Conservation (phyloP, 352 stramenopile species). For the Phytophthora vignae region DNA sequence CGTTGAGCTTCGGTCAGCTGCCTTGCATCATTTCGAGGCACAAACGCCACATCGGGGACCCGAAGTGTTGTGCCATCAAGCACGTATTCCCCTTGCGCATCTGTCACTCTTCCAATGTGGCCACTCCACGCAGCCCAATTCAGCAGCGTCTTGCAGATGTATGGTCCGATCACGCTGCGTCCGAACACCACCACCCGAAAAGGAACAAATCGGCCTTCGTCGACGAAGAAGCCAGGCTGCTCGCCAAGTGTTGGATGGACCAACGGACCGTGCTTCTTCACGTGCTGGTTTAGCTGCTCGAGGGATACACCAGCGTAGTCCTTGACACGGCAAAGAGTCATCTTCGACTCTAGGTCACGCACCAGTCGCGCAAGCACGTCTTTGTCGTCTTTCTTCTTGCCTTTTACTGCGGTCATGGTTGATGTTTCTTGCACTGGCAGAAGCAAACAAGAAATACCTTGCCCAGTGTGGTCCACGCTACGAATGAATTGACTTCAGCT, state of each 20-base stretch:
- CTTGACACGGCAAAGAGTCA: constrained; percentile 33
- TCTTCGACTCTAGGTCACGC: constrained; percentile 33
- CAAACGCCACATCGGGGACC: constrained; percentile 9
- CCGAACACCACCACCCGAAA: constrained; percentile 28
- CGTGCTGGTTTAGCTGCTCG: constrained; percentile 35
- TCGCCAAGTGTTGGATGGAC: constrained; percentile 30
- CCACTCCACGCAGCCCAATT: constrained; percentile 20
- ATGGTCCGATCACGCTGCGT: constrained; percentile 14
- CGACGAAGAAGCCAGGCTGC: constrained; percentile 33
- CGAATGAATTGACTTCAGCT: neutral
- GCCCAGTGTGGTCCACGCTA: constrained; percentile 11
- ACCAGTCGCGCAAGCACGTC: constrained; percentile 34
- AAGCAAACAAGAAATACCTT: constrained; percentile 8
- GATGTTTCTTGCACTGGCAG: constrained; percentile 12
- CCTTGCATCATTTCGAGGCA: constrained; percentile 13
- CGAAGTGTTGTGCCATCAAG: constrained; percentile 14
- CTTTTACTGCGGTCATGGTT: constrained; percentile 3
- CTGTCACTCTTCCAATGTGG: constrained; percentile 24
- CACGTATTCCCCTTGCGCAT: constrained; percentile 27
- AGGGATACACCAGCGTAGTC: constrained; percentile 35
- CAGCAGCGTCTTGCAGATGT: constrained; percentile 3
- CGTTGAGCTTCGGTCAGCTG: constrained; percentile 13
- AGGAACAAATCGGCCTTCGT: constrained; percentile 38
- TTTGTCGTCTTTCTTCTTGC: constrained; percentile 30
- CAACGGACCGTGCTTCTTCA: constrained; percentile 29